A percentile compares a stretch with the other conserved stretches of the same genome.
phyloP scores from a whole-genome alignment of 805 yeast species.

The Cyberlindnera bimundalis region DNA sequence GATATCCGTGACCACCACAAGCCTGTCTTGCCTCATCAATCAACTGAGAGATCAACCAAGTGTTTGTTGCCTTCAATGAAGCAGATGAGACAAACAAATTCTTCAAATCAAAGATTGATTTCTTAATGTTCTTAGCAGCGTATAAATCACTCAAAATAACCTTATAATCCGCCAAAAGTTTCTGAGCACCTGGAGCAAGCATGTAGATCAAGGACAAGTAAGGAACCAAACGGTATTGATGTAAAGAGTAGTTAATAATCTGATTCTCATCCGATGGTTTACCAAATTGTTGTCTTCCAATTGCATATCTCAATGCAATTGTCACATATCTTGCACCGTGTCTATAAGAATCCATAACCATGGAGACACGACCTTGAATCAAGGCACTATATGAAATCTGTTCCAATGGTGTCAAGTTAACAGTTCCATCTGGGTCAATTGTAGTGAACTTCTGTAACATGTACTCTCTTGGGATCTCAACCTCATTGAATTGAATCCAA shows the following conservation, averaged over 20 bases:
- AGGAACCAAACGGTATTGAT: conserved; percentile 87
- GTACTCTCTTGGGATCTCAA: conserved; percentile 65
- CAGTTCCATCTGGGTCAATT: conserved; percentile 67
- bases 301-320: conserved; percentile 82
- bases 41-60: conserved; percentile 78
- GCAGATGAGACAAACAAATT: conserved; percentile 82
- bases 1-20: conserved; percentile 96
- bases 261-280: conserved; percentile 57
- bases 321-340: conserved; percentile 76
- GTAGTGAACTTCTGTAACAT: conserved; percentile 79
- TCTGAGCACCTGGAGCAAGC: conserved; percentile 65
- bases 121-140: conserved; percentile 41
- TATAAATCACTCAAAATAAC: conserved; percentile 52
- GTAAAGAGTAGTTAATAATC: conserved; percentile 81
- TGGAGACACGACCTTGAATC: conserved; percentile 82
- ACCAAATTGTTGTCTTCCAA: conserved; percentile 56
- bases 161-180: conserved; percentile 51
- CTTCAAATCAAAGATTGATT: conserved; percentile 62
- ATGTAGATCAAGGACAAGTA: conserved; percentile 76
- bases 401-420: conserved; percentile 72
- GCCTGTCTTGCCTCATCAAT: conserved; percentile 87
- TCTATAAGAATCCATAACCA: conserved; percentile 84
- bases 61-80: conserved; percentile 81
- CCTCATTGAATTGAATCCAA: conserved; percentile 89
- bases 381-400: conserved; percentile 87